Percentiles rank a stretch among this genome's conserved stretches.
phyloP scores from a whole-genome alignment of 176 grass and related monocot species.

The Pontederia crassipes region DNA sequence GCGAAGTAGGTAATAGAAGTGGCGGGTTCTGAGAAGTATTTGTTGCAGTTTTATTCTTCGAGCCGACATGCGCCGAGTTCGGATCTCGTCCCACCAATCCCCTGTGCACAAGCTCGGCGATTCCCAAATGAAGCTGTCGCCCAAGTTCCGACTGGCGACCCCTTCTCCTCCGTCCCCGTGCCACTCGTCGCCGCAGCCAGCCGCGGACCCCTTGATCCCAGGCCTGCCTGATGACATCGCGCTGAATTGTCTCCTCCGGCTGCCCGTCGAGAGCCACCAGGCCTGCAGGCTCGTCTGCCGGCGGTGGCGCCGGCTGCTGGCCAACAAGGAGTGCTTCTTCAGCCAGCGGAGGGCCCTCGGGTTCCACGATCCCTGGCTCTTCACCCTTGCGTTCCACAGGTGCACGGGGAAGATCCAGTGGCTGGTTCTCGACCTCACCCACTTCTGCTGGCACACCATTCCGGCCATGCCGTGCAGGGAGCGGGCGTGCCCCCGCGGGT shows the following conservation, averaged over 20 bases:
- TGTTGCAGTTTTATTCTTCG: background rate
- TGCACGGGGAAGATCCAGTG: conserved; percentile 96
- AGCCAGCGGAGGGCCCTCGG: conserved; percentile 37
- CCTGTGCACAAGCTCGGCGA: conserved; percentile 84
- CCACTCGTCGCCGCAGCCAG: background rate
- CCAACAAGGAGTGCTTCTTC: conserved; percentile 56
- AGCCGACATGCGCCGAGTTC: conserved; percentile 59
- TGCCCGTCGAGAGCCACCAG: conserved; percentile 41
- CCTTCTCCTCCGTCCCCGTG: background rate
- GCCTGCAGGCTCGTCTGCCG: conserved; percentile 69
- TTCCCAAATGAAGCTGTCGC: conserved; percentile 57
- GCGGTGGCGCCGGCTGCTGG: conserved; percentile 58
- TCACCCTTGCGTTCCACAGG: conserved; percentile 82
- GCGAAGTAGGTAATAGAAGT: no score
- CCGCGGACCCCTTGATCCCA: conserved; percentile 48
- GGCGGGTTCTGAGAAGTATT: no score
- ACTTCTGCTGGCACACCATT: conserved; percentile 68
- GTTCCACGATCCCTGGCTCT: conserved; percentile 44
- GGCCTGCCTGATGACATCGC: conserved; percentile 82
- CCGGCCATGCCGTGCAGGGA: conserved; percentile 87
- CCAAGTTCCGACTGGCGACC: conserved; percentile 54
- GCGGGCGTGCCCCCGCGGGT: conserved; percentile 63
- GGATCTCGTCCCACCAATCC: conserved; percentile 66
- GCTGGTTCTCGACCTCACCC: conserved; percentile 69
- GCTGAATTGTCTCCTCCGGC: conserved; percentile 70